Evolutionary conservation across 2,329 filamentous ascomycete genomes (phyloP), one percentile per base, ranked within the genome.

Genomic region (Phoma sp.): DNA sequence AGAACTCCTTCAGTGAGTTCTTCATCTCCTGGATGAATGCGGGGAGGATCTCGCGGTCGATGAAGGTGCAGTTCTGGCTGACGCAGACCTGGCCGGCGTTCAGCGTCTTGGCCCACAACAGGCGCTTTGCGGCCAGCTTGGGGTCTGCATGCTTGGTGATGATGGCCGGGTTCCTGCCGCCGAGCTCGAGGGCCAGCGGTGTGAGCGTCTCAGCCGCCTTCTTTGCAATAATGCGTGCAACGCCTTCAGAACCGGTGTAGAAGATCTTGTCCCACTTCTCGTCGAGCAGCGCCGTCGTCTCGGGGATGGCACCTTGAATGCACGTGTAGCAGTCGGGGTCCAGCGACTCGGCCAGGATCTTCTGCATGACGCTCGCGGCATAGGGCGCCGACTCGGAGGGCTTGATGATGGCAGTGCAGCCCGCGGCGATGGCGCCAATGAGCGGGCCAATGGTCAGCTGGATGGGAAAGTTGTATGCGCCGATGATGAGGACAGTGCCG

Each of bases 191-290:
- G 9, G 88, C 85, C 18, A 96, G 87, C 0, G 95, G 95, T 0
- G 95, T 98, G 57, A 82, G 72, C 0, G 80, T 82, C 68, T 82
- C 80, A 2, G 80, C 80, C 1, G 79, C 80, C 68, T 81, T 81
- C 74, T 81, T 81, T 12, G 80, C 77, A 53, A 82, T 80, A 63
- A 82, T 82, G 18, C 69, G 80, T 40, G 91, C 95, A 15, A 97
- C 92, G 23, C 73, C 79, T 46, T 84, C 83, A 67, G 87, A 88
- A 48, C 95, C 95, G 1, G 95, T 99, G 80, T 96, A 99, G 81
- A 95, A 93, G 69, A 99, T 96, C 84, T 97, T 98, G 79, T 96
- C 93, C 89, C 93, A 99, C 75, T 93, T 93, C 79, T 92, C 86
- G 53, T 93, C 86, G 28, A 99, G 83, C 37, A 98, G 79, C 11